Conservation (phyloP, 1,139 yeast species). For the Geotrichum cucujoidarum region DNA sequence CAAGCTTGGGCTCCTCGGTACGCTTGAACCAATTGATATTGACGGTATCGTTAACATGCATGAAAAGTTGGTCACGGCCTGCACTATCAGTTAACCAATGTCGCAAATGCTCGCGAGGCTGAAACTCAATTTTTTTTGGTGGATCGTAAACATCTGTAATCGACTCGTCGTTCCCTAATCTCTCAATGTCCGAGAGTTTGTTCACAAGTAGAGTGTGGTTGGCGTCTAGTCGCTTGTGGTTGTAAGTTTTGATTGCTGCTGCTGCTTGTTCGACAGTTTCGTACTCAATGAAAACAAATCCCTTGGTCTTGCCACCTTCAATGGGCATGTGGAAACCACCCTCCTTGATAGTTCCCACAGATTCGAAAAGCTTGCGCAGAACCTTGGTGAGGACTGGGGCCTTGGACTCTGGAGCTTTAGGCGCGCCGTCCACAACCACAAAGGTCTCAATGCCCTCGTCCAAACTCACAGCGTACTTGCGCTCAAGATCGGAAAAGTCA, state of each 20-base stretch:
- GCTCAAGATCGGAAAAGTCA: conserved; percentile 86
- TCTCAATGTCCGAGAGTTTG: conserved; percentile 78
- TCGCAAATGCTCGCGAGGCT: conserved; percentile 73
- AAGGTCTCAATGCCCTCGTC: conserved; percentile 69
- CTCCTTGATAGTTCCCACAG: conserved; percentile 66
- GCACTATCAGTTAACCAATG: conserved; percentile 87
- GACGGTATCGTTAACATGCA: conserved; percentile 76
- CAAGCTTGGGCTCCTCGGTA: conserved; percentile 69
- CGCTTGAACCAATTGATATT: conserved; percentile 86
- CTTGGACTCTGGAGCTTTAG: conserved; percentile 87
- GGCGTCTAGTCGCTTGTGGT: conserved; percentile 88
- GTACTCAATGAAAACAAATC: conserved; percentile 83
- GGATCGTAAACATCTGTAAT: conserved; percentile 60
- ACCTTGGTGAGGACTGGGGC: conserved; percentile 82
- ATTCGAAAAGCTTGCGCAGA: conserved; percentile 68
- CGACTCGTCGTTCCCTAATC: conserved; percentile 65
- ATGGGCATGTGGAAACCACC: conserved; percentile 75
- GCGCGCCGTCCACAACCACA: conserved; percentile 92
- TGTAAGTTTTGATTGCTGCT: conserved; percentile 71
- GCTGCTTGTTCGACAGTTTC: conserved; percentile 63
- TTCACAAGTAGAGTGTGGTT: conserved; percentile 87
- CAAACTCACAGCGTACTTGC: conserved; percentile 57
- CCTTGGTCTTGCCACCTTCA: conserved; percentile 68
- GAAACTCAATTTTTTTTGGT: conserved; percentile 66
- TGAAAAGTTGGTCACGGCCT: conserved; percentile 85